Base-by-base conservation (phyloP, 2,329 filamentous ascomycete genomes). In the Diplodia scrobiculata region DNA sequence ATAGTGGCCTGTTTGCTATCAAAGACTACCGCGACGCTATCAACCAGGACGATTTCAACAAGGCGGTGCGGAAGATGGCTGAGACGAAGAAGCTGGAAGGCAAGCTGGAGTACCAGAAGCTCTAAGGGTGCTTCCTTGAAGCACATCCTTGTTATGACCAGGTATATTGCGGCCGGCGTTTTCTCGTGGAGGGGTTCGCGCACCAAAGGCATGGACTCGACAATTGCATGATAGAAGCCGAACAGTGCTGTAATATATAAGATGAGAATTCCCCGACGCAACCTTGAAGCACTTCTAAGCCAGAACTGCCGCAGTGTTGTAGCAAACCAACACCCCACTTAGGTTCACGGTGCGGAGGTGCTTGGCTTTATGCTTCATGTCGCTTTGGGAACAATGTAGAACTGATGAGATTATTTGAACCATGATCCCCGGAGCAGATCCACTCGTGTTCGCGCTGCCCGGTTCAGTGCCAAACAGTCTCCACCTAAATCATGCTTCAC, bases 11-110 rank as follows among this genome's bases (percentile, higher is more conserved):
- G 47, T 98, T 97, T 79, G 93, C 95, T 51, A 99, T 99, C 86
- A 98, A 98, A 80, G 95, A 97, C 76, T 97, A 98, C 79, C 85
- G 96, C 68, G 95, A 99, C 73, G 88, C 92, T 13, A 91, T 99
- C 80, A 98, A 91, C 81, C 95, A 99, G 79, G 95, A 99, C 74
- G 95, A 99, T 76, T 97, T 98, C 87, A 99, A 97, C 84, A 97
- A 97, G 82, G 95, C 95, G 3, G 95, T 99, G 65, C 89, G 95
- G 71, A 99, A 99, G 86, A 90, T 99, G 71, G 92, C 91, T 17
- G 95, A 99, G 80, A 86, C 91, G 68, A 99, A 99, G 91, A 99
- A 99, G 82, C 81, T 99, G 73, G 95, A 99, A 80, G 94, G 95
- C 80, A 98, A 98, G 83, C 84, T 98, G 59, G 94, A 98, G 79